A percentile compares a stretch with the other conserved stretches of the same genome.
phyloP scores from a whole-genome alignment of 768 basidiomycete species.

The Coprinopsis strossmayeri region DNA sequence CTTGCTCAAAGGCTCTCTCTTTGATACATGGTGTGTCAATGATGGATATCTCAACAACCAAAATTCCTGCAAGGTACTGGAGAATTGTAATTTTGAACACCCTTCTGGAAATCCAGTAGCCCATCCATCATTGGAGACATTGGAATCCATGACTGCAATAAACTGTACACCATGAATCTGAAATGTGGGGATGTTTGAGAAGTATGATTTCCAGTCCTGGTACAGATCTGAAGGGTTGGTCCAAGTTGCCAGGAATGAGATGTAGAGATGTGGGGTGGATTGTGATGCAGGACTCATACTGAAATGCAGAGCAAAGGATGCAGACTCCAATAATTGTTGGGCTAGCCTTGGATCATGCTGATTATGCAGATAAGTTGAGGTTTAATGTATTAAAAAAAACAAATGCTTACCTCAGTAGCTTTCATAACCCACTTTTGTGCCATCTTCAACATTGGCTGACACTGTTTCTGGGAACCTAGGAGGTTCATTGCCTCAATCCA shows the following conservation, averaged over 20 bases:
- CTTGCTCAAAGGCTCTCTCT: too few species aligned
- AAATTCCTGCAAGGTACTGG: too few species aligned
- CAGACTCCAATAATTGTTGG: not conserved
- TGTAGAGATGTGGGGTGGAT: constrained; percentile 5
- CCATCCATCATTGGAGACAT: not conserved
- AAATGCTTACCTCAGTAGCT: not conserved
- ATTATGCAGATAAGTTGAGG: not conserved
- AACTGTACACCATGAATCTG: not conserved
- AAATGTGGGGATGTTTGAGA: constrained; percentile 1
- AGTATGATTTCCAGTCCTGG: not conserved
- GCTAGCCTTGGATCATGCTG: not conserved
- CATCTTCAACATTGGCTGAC: constrained; percentile 14
- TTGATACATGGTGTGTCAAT: too few species aligned
- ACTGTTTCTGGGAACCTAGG: constrained; percentile 11
- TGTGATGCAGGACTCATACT: not conserved
- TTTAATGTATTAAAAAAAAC: not conserved
- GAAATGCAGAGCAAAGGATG: constrained; percentile 6
- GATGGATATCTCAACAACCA: too few species aligned
- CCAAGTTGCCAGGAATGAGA: constrained; percentile 2
- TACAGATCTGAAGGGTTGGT: not conserved
- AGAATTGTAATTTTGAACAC: too few species aligned
- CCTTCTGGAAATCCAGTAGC: too few species aligned
- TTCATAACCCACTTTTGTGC: not conserved
- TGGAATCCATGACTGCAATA: not conserved
- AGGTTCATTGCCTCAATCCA: constrained; percentile 25